Base-by-base conservation (phyloP, 1,139 yeast species). In the Blastobotrys ciferrii region DNA sequence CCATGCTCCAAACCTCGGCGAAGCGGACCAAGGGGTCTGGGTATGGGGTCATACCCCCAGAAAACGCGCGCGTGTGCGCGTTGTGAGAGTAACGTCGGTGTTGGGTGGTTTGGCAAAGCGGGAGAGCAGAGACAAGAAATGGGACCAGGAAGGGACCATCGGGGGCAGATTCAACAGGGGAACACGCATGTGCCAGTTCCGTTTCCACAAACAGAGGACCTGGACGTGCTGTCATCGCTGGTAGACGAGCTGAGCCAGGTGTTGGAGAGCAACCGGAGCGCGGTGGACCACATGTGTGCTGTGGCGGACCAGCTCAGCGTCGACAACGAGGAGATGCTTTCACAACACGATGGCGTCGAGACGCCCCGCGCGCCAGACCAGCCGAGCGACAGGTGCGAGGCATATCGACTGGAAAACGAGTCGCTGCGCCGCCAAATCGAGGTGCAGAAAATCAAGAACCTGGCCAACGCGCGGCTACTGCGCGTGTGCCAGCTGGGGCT, bases 271-370 rank as follows among this genome's bases (percentile, higher is more conserved):
- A 64, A 62, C 42, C 55, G 67, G 1, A 48, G 40, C 4, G 66
- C 60, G 1, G 55, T 65, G 1, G 64, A 64, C 45, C 54, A 54
- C 33, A 52, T 65, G 47, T 56, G 63, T 15, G 49, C 48, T 3
- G 47, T 47, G 15, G 68, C 70, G 0, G 70, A 66, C 45, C 48
- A 50, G 31, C 54, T 65, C 9, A 56, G 58, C 17, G 56, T 57
- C 4, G 58, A 54, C 20, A 47, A 48, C 20, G 51, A 52, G 30
- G 52, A 52, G 28, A 12, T n/a, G 9, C 28, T 23, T 23, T 20
- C 42, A 2, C 39, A 43, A n/a, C 45, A 40, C 15, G 45, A 35
- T 9, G 36, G 39, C 2, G 41, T 37, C 17, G 41, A n/a, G n/a
- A n/a, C n/a, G n/a, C n/a, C n/a, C n/a, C 48, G 48, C 41, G 51